Evolutionary conservation across 2,329 filamentous ascomycete genomes (phyloP).

Genomic region (Shiraia bambusicola): DNA sequence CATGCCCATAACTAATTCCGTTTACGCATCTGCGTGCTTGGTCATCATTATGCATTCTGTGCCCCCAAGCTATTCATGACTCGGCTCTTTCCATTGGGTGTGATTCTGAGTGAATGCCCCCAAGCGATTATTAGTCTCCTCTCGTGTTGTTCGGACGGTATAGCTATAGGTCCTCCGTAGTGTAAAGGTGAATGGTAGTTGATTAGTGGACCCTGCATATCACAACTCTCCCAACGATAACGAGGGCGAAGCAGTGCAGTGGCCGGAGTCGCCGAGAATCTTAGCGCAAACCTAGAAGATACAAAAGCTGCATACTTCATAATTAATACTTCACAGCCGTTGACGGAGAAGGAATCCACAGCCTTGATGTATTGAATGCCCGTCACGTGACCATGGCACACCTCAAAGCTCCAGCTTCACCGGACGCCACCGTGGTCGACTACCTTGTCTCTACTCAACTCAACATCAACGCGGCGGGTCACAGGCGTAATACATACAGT

Average conservation of each 20-base stretch:
- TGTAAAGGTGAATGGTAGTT: no score
- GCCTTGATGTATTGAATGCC: no score
- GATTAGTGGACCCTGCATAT: slow-evolving; percentile 9
- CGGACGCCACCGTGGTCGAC: slow-evolving; percentile 1
- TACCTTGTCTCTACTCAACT: slow-evolving; percentile 7
- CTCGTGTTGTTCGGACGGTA: no score
- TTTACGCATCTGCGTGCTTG: no score
- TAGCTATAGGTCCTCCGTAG: no score
- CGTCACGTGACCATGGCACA: slow-evolving; percentile 10
- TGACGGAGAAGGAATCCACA: no score
- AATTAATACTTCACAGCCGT: no score
- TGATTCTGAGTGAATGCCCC: no score
- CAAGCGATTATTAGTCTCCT: no score
- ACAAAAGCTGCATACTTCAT: slow-evolving; percentile 1
- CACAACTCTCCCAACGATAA: neutral
- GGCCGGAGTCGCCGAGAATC: slow-evolving; percentile 20
- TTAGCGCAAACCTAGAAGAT: slow-evolving; percentile 7
- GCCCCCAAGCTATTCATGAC: neutral
- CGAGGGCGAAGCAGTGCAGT: neutral
- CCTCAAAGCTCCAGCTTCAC: slow-evolving; percentile 4
- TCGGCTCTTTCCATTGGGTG: slow-evolving; percentile 1
- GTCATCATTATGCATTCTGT: no score
- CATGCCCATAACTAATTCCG: no score
- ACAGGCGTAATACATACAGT: no score
- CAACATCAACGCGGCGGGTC: slow-evolving; percentile 25